Evolutionary conservation across 768 basidiomycete species (phyloP).

Genomic region (Boletus rex-veris): DNA sequence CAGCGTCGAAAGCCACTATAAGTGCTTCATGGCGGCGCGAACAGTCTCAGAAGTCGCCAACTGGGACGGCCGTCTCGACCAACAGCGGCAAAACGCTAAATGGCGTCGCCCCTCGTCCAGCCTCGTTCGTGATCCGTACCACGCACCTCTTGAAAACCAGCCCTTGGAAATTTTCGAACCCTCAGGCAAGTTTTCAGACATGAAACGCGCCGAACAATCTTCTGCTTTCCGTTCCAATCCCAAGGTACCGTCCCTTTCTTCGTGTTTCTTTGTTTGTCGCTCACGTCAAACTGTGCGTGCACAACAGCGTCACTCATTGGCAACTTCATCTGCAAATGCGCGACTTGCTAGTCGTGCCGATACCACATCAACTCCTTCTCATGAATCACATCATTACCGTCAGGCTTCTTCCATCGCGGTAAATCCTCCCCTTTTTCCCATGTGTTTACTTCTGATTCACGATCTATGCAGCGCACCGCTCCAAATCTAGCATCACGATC

Average conservation of each 20-base stretch:
- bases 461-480: constrained; percentile 7
- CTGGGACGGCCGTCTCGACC: constrained; percentile 17
- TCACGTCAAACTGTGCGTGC: neutral
- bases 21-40: constrained; percentile 12
- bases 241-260: constrained; percentile 11
- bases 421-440: constrained; percentile 6
- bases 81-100: constrained; percentile 4
- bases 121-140: constrained; percentile 10
- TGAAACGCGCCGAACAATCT: constrained; percentile 9
- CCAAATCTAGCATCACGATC: neutral
- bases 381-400: neutral
- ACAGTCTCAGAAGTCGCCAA: constrained; percentile 11
- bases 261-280: neutral
- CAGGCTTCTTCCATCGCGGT: constrained; percentile 10
- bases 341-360: constrained; percentile 6
- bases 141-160: neutral
- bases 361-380: constrained; percentile 8
- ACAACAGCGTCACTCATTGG: constrained; percentile 13
- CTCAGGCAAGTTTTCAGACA: neutral
- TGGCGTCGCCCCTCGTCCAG: constrained; percentile 11
- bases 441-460: neutral
- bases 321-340: neutral
- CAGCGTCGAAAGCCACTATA: neutral
- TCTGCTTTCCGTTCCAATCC: neutral
- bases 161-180: neutral